Base-by-base conservation (phyloP, 352 stramenopile genomes). In the Phytophthora fragariaefolia region DNA sequence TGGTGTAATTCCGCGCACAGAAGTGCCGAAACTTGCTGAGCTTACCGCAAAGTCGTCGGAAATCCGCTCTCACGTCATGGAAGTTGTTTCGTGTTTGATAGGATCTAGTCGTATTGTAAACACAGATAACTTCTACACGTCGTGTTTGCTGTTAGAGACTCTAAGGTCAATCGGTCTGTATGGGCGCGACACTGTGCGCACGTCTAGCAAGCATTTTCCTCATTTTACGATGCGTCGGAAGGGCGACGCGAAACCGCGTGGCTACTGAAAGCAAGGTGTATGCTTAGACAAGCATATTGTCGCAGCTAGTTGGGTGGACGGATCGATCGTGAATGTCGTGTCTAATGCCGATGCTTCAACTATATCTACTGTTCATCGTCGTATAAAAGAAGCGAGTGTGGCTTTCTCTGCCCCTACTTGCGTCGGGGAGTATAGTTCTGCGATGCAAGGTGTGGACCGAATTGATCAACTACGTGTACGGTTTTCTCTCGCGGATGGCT, bases 121-220 rank as follows among this genome's bases (percentile, higher is more conserved):
- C 32, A 38, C 32, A 4, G 32, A 38, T 13, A 73, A 76, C 56
- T 79, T 60, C 34, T 80, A 77, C 42, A 77, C 63, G 7, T 76
- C 60, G 3, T 58, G 71, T 23, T 50, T 69, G 24, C 43, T 80
- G 3, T 40, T 80, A 2, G 45, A 71, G 23, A 51, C 30, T 4
- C 36, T 80, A 1, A 22, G 72, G 36, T 20, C 64, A 8, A 66
- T 70, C 6, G 60, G 60, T 9, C 20, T 76, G 5, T 71, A 68
- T 24, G 48, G 59, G 9, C 27, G 63, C 20, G 63, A 63, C 23
- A 74, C 63, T 1, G 48, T 73, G 22, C 52, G 58, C 36, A 20
- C 10, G 1, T 47, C 28, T 10, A 66, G 52, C 54, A 66, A 70
- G 36, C 65, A 72, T 40, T 78, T 78, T 32, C 61, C 61, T 0